These are phyloP conservation scores for Erythrobasidium yunnanense DNA, from an alignment of 768 basidiomycete species.

Conservation along the genomic window DNA sequence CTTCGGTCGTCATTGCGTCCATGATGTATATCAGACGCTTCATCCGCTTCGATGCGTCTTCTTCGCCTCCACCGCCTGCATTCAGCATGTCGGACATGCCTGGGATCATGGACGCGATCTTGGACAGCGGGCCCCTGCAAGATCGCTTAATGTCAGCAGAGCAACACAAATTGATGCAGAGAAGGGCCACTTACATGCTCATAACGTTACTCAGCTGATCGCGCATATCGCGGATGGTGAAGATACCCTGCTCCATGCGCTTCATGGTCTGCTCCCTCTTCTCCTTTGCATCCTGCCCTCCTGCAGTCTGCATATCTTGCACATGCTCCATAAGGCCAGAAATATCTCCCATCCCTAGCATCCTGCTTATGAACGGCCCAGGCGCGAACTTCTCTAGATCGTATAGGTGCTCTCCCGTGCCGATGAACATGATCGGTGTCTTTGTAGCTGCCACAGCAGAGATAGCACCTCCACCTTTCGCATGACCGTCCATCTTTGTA, in stretches of 20 bases:
- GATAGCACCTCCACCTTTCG: conserved; percentile 96
- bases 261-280: conserved; percentile 97
- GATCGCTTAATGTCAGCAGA: neutral
- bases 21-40: conserved; percentile 98
- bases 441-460: conserved; percentile 98
- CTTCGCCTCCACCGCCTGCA: conserved; percentile 53
- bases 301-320: conserved; percentile 75
- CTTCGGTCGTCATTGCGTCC: conserved; percentile 86
- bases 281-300: conserved; percentile 51
- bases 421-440: conserved; percentile 96
- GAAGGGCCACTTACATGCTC: conserved; percentile 64
- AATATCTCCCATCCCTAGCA: conserved; percentile 89
- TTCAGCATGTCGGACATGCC: conserved; percentile 83
- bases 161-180: conserved; percentile 7
- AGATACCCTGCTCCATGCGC: conserved; percentile 91
- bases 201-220: conserved; percentile 96
- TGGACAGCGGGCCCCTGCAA: conserved; percentile 88
- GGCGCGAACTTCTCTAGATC: conserved; percentile 94
- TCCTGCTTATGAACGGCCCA: conserved; percentile 91
- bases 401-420: conserved; percentile 93
- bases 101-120: conserved; percentile 98
- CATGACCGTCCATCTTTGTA: conserved; percentile 98
- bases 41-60: conserved; percentile 78
- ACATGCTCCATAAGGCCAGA: conserved; percentile 97
- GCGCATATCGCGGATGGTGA: conserved; percentile 92